Evolutionary conservation across 306 rosid genomes (phyloP).

Genomic region (Medicago lupulina): DNA sequence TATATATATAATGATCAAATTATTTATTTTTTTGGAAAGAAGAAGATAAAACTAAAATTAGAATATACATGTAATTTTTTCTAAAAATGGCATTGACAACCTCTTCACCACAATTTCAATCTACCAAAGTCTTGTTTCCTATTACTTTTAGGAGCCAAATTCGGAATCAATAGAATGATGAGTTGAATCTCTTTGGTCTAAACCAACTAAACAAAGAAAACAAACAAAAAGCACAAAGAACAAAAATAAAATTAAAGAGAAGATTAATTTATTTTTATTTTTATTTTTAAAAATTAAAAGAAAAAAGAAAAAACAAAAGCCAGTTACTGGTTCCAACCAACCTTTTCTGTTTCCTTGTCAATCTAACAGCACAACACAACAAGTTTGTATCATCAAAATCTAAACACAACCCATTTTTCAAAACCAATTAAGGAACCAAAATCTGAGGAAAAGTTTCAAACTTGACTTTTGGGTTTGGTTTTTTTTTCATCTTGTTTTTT

Average conservation of each 20-base stretch:
- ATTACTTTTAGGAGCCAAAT: slow-evolving; percentile 77
- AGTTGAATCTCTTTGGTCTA: slow-evolving; percentile 58
- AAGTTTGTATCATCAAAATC: slow-evolving; percentile 50
- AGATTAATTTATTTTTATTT: not conserved
- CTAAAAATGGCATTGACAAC: slow-evolving; percentile 62
- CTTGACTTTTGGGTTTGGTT: slow-evolving; percentile 44
- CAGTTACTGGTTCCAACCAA: slow-evolving; percentile 57
- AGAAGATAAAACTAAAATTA: slow-evolving; percentile 42
- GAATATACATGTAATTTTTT: slow-evolving; percentile 15
- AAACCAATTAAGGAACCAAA: slow-evolving; percentile 45
- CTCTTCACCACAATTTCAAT: slow-evolving; percentile 47
- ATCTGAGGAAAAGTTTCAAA: slow-evolving; percentile 45
- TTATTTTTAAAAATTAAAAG: not conserved
- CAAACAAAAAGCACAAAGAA: slow-evolving; percentile 20
- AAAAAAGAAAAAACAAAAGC: slow-evolving; percentile 38
- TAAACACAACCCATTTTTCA: slow-evolving; percentile 51
- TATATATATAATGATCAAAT: not conserved
- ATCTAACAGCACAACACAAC: slow-evolving; percentile 49
- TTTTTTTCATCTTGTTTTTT: slow-evolving; percentile 14
- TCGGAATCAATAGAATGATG: slow-evolving; percentile 62
- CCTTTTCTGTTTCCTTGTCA: slow-evolving; percentile 69
- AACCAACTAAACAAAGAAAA: slow-evolving; percentile 50
- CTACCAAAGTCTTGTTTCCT: slow-evolving; percentile 68
- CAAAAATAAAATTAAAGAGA: slow-evolving; percentile 23
- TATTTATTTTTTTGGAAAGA: too few relatives aligned